Base-by-base conservation (phyloP, 1,284 basidiomycete genomes). In the Cryptococcus jaspeensis region DNA sequence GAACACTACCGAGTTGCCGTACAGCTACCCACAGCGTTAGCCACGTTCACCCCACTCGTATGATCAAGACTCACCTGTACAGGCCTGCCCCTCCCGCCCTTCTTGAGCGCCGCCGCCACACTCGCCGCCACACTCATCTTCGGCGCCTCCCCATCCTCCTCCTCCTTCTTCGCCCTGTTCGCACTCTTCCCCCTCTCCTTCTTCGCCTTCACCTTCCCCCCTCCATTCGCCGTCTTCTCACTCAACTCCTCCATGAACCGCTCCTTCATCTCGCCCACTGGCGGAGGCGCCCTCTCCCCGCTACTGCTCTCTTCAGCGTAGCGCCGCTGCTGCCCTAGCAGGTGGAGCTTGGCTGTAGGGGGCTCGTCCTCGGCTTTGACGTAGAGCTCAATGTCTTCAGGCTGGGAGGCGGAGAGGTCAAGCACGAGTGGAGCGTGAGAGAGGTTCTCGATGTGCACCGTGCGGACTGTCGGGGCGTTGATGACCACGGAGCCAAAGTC, bases 401-500 rank as follows among this genome's bases (percentile, higher is more conserved):
- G 77, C 54, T 81, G 79, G 16, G 78, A 78, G 0, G 80, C 74
- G n/a, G 71, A 72, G n/a, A 81, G 65, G 48, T 80, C 78, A 16
- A 81, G 73, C 3, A 70, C 58, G 6, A 81, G 71, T 16, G 65
- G 69, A 32, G 74, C 62, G 18, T 50, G 35, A 0, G 74, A 69
- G 18, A 79, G 70, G 57, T 81, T 81, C 54, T 80, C 78, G 47
- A 81, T 76, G 25, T 73, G 70, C 20, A 81, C 77, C 0, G 77
- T 80, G 18, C 80, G 75, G 50, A 81, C 69, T 2, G 78, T 69
- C 15, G 77, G 70, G 37, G 77, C 76, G 66, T 80, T 79, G 72
- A 81, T 78, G 53, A 80, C 75, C 45, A 81, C 80, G 28, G 78
- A 78, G 37, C 79, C 80, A 64, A 81, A 81, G 56, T 81, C 80